Conservation (phyloP, 2,329 filamentous ascomycete genomes). For the Botrytis pseudocinerea region DNA sequence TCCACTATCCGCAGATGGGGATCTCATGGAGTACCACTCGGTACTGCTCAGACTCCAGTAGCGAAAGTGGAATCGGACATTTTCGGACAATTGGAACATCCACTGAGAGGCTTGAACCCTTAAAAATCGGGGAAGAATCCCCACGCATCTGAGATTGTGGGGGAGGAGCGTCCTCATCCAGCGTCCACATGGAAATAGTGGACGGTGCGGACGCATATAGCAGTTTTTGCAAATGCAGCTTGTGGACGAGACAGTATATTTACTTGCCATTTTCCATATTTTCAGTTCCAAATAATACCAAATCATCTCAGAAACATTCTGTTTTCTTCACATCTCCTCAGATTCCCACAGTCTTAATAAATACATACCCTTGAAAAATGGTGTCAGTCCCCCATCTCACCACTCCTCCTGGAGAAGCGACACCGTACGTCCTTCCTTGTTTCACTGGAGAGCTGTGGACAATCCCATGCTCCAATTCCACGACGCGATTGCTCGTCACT, state of each 20-base stretch:
- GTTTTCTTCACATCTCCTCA: not conserved
- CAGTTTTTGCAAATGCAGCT: not conserved
- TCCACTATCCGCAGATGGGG: not conserved
- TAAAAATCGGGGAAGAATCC: not conserved
- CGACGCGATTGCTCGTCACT: slow-evolving; percentile 35
- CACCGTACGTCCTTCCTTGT: slow-evolving; percentile 31
- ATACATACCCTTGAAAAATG: not conserved
- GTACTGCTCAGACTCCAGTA: not conserved
- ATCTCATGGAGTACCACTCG: not conserved
- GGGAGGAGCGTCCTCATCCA: not conserved
- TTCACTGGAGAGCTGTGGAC: slow-evolving; percentile 36
- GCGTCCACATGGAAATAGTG: slow-evolving; percentile 3
- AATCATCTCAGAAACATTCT: not conserved
- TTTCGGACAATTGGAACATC: not conserved
- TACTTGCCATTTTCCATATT: not conserved
- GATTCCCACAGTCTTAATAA: not conserved
- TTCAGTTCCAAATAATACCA: not conserved
- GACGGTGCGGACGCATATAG: not conserved
- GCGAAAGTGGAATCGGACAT: not conserved
- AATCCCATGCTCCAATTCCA: slow-evolving; percentile 35
- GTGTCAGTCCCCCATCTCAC: slow-evolving; percentile 4
- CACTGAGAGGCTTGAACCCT: not conserved
- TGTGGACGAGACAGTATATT: not conserved
- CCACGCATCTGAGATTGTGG: not conserved
- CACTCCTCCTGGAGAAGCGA: slow-evolving; percentile 16